Base-by-base conservation (phyloP, 768 basidiomycete species). In the Amanita molliuscula region DNA sequence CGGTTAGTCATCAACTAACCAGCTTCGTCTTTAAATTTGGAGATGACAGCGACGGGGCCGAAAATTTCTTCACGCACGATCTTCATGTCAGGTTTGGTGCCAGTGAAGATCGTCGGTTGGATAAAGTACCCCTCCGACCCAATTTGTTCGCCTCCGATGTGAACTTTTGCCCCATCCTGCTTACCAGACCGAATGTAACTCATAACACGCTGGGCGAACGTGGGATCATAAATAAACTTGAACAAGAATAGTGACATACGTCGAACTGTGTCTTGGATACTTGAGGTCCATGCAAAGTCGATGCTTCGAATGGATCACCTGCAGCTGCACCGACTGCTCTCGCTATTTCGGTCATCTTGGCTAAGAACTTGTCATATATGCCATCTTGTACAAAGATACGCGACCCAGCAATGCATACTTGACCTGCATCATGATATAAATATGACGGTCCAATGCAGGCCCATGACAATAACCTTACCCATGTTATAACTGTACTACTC, bases 371-470 rank as follows among this genome's bases (percentile, higher is more conserved):
- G 62, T 91, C 88, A 65, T 93, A 93, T 56, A 93, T 80, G 3
- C 70, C 67, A 43, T 76, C 74, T 58, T 94, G 91, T 4, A 95
- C 88, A 59, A 78, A 92, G 53, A 94, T 84, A 44, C 93, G 79
- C 7, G 89, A 84, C 8, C 90, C 87, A 7, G 89, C 90, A 57
- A 79, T 81, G 67, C 91, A 94, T n/a, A 75, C 73, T 67, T 94
- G 91, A 16, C 90, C 88, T 62, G 59, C 29, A 86, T 87, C 67
- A 47, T 25, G 13, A 21, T 9, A 9, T 36, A 2, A 23, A 33
- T 20, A 34, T 21, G 16, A 23, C 0, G 6, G 7, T 5, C 15
- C 2, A 21, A 21, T 26, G 31, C 2, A 20, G 23, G 5, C 35
- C 1, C 8, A 10, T 20, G 31, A 35, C 5, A 20, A 20, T 16